phyloP scores from a whole-genome alignment of 169 alveolate genomes.

The Cryptosporidium ryanae region DNA sequence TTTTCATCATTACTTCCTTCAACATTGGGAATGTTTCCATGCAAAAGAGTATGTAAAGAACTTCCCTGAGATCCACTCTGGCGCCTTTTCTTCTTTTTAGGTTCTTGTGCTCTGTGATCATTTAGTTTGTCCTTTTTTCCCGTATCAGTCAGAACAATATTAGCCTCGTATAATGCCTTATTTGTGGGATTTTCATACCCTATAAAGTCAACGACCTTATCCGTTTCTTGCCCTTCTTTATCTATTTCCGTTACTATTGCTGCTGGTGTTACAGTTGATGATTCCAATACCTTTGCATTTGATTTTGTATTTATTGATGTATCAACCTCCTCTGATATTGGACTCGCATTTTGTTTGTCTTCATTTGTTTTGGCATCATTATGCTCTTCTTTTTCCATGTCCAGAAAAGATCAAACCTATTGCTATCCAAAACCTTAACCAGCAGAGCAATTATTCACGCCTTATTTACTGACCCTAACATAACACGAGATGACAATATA shows the following conservation, averaged over 20 bases:
- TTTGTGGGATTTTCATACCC: background rate
- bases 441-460: slow-evolving; percentile 4
- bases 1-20: background rate
- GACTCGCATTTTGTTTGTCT: slow-evolving; percentile 4
- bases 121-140: background rate
- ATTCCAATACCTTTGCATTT: too few relatives aligned
- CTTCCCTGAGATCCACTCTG: slow-evolving; percentile 28
- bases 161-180: background rate
- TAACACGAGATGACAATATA: slow-evolving; percentile 17
- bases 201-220: slow-evolving; percentile 3
- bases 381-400: slow-evolving; percentile 36
- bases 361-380: slow-evolving; percentile 14
- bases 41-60: slow-evolving; percentile 11
- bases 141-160: background rate
- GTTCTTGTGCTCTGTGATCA: slow-evolving; percentile 11
- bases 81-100: slow-evolving; percentile 60
- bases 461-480: slow-evolving; percentile 19
- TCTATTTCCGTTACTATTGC: too few relatives aligned
- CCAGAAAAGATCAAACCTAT: slow-evolving; percentile 46
- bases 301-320: background rate
- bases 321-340: background rate
- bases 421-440: slow-evolving; percentile 39
- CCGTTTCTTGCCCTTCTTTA: background rate
- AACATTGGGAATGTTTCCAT: background rate
- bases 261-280: too few relatives aligned